Evolutionary conservation across 768 basidiomycete genomes (phyloP).

Genomic region (Panellus pusillus): DNA sequence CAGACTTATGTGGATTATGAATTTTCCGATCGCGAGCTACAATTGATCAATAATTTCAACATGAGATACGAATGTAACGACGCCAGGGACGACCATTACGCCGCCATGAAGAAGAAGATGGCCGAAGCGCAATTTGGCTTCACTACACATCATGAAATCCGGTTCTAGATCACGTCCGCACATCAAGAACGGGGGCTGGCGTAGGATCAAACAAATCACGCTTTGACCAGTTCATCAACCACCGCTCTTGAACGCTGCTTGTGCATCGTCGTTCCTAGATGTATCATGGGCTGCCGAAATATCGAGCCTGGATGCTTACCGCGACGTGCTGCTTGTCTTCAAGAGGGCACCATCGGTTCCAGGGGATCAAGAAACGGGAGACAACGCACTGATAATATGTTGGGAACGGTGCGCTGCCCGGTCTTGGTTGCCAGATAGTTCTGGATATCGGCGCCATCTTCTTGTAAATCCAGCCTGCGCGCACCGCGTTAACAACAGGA

Average conservation of each 20-base stretch:
- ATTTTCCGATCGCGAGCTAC: too few species aligned
- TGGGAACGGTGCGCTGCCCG: slow-evolving; percentile 71
- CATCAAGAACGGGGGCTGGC: neutral
- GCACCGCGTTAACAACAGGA: neutral
- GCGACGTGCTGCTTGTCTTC: slow-evolving; percentile 53
- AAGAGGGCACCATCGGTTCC: neutral
- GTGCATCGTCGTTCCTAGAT: slow-evolving; percentile 39
- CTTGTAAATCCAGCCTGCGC: slow-evolving; percentile 54
- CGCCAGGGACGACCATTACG: too few species aligned
- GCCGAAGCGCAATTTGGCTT: too few species aligned
- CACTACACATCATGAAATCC: too few species aligned
- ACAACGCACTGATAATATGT: slow-evolving; percentile 66
- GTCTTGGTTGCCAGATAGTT: slow-evolving; percentile 63
- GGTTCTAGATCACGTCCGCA: too few species aligned
- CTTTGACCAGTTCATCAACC: slow-evolving; percentile 12
- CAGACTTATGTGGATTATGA: too few species aligned
- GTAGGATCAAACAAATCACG: neutral
- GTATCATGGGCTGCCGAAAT: neutral
- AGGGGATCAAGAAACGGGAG: neutral
- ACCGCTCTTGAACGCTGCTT: slow-evolving; percentile 31
- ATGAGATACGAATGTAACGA: too few species aligned
- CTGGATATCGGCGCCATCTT: slow-evolving; percentile 66
- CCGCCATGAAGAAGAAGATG: too few species aligned
- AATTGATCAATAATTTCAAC: too few species aligned
- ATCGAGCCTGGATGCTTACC: slow-evolving; percentile 33